Base-by-base conservation (phyloP, 495 filamentous ascomycete genomes). In the Penicillium daleae region DNA sequence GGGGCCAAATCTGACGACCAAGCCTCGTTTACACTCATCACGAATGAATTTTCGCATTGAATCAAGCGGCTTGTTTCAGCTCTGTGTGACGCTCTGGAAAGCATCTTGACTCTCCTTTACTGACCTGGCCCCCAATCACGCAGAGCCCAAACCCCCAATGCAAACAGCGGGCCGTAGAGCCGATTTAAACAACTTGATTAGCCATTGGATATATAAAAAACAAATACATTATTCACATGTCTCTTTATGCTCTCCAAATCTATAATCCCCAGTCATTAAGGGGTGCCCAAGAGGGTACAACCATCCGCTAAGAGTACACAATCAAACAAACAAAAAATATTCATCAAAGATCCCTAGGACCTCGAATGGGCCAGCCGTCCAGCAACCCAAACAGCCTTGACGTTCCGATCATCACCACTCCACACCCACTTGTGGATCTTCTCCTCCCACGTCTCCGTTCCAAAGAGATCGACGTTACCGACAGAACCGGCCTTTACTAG, bases 361-460 rank as follows among this genome's bases (percentile, higher is more conserved):
- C 46, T 59, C 44, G 32, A 37, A 33, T 94, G 91, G 42, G 96
- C 93, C 74, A 92, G 73, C 68, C 86, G 74, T 6, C 69, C 69
- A 8, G 52, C 46, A 59, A 97, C 92, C 92, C 91, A 97, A 1
- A 97, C 93, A 65, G 76, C 85, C 68, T 77, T 79, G 0, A 90
- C 90, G 75, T 96, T 96, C 59, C 93, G 74, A 74, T 97, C 93
- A 80, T 97, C 92, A 0, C 93, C 93, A 61, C 85, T 88, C 78
- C 87, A 97, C 44, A 96, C 80, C 93, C 93, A 97, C 81, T 97
- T 97, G 35, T 90, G 87, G n/a, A 97, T 71, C 69, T 80, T 83
- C 59, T 97, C 90, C 54, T 86, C 81, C 91, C 89, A 92, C 7
- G 57, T 85, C 83, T 97, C 93, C 79, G 84, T 88, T 9, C 92